Base-by-base conservation (phyloP, 768 basidiomycete species). In the Sarcomyxa edulis region DNA sequence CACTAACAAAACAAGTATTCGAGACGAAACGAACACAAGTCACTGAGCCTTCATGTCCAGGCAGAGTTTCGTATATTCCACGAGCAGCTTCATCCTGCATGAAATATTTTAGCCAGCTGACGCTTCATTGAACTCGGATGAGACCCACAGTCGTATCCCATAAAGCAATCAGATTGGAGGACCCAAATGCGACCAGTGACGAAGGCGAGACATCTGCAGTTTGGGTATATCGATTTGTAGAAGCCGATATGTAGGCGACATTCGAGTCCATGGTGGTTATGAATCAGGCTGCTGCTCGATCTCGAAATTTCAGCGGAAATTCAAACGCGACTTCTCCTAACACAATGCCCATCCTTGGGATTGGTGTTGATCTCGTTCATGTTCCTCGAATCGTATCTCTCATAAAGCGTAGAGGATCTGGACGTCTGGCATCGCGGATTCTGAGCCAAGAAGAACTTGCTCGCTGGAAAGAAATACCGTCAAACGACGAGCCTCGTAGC, bases 311-410 rank as follows among this genome's bases (percentile, higher is more conserved):
- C 39, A 27, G 37, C 35, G 26, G 22, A 33, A 39, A 16, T 2
- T 2, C 35, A 43, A 36, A 22, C 40, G 12, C 24, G 19, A 10
- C 28, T 12, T n/a, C n/a, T n/a, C n/a, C n/a, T n/a, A n/a, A n/a
- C n/a, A n/a, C n/a, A 14, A 82, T 82, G 83, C 51, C 66, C 47
- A 71, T 90, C 47, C 60, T 86, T 40, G 88, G 88, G 21, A 68
- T 88, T 40, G 88, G 88, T 12, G 76, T 82, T 46, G 89, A 92
- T 54, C 56, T 92, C 32, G 68, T 88, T 20, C 72, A 81, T 50
- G 41, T 85, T 7, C 75, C 84, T 21, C 81, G 89, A 12, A 72
- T 93, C 47, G 52, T 58, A 15, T 54, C 70, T 15, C 50, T 91
- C 18, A 48, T 86, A 8, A 40, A 54, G 5, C 69, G 84, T 14